These are phyloP conservation scores for Lecanosticta acicola DNA, from an alignment of 2,329 filamentous ascomycete species.

Conservation along the genomic window DNA sequence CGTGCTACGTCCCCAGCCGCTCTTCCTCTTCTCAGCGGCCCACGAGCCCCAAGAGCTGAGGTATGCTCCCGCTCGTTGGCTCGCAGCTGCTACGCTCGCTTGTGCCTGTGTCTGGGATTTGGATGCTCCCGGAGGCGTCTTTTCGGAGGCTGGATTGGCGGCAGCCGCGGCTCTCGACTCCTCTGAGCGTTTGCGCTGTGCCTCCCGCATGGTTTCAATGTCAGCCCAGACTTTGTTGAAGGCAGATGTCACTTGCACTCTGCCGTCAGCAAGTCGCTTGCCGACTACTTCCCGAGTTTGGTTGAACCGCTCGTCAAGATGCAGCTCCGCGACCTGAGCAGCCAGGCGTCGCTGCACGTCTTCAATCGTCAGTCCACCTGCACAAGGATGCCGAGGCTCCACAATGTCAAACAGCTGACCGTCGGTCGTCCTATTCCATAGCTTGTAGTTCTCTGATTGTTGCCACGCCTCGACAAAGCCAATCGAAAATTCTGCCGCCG, in stretches of 20 bases:
- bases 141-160: conserved; percentile 13
- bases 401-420: conserved; percentile 90
- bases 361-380: conserved; percentile 85
- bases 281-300: conserved; percentile 78
- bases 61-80: conserved; percentile 56
- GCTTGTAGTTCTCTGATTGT: conserved; percentile 80
- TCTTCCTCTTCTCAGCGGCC: conserved; percentile 69
- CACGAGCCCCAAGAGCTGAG: conserved; percentile 59
- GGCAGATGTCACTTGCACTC: conserved; percentile 78
- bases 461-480: conserved; percentile 88
- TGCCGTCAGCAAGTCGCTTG: conserved; percentile 81
- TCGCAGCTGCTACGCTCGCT: conserved; percentile 49
- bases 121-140: conserved; percentile 6
- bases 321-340: conserved; percentile 87
- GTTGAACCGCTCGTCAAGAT: conserved; percentile 84
- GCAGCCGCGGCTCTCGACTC: conserved; percentile 44
- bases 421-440: conserved; percentile 71
- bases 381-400: conserved; percentile 87
- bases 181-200: conserved; percentile 59
- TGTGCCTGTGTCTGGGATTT: conserved; percentile 43
- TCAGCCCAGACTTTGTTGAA: conserved; percentile 88
- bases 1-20: conserved; percentile 1
- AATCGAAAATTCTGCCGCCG: conserved; percentile 71
- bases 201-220: conserved; percentile 74
- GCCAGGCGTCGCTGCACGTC: conserved; percentile 86